These are phyloP conservation scores for Alectoria sarmentosa DNA, from an alignment of 495 filamentous ascomycete genomes.

Conservation along the genomic window DNA sequence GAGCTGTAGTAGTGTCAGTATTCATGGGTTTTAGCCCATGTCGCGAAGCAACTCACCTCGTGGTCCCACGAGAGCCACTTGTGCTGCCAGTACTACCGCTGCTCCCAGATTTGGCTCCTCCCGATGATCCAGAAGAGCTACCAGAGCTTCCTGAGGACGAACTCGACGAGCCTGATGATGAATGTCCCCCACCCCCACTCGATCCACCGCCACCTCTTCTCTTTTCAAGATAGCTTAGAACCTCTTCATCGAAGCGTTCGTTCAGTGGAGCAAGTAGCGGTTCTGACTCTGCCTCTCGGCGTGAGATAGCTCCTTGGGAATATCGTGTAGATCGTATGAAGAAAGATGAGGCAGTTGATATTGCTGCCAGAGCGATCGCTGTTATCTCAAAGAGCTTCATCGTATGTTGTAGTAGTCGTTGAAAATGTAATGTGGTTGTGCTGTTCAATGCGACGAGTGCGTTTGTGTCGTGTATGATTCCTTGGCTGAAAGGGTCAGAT, in stretches of 20 bases:
- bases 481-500: too few relatives aligned
- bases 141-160: slow-evolving; percentile 26
- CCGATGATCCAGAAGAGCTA: slow-evolving; percentile 21
- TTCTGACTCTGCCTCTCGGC: slow-evolving; percentile 22
- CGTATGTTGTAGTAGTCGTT: background rate
- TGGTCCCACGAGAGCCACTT: slow-evolving; percentile 22
- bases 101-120: slow-evolving; percentile 20
- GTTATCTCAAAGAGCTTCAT: slow-evolving; percentile 18
- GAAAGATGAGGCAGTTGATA: slow-evolving; percentile 21
- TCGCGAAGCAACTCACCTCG: slow-evolving; percentile 11
- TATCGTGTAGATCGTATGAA: slow-evolving; percentile 12
- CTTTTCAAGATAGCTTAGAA: slow-evolving; percentile 37
- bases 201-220: slow-evolving; percentile 42
- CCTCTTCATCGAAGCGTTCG: slow-evolving; percentile 16
- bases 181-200: slow-evolving; percentile 31
- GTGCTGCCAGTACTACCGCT: slow-evolving; percentile 19
- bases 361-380: slow-evolving; percentile 2
- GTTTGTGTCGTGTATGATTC: background rate
- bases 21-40: slow-evolving; percentile 1
- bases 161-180: slow-evolving; percentile 28
- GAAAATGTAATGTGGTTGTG: too few relatives aligned
- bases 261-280: slow-evolving; percentile 17
- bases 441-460: background rate
- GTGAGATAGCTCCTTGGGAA: slow-evolving; percentile 7
- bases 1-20: slow-evolving; percentile 38